Percentiles rank a stretch among this genome's conserved stretches.
Conservation (phyloP, 1,284 basidiomycete genomes). For the Wolfiporia cocos region DNA sequence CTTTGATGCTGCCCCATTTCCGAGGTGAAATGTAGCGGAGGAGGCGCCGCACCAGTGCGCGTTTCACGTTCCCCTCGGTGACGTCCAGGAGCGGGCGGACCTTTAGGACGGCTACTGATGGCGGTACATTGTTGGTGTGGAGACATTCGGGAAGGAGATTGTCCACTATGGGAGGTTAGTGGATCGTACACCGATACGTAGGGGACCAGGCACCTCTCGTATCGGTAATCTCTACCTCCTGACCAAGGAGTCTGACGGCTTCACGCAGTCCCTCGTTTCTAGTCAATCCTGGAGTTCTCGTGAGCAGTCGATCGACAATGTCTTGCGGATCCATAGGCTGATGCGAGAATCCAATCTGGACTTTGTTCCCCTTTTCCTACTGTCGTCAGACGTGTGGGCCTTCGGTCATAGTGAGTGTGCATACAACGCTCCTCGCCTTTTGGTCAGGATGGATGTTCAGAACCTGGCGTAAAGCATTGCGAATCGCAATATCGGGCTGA, state of each 20-base stretch:
- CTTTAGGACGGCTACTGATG: slow-evolving; percentile 45
- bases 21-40: slow-evolving; percentile 63
- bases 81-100: slow-evolving; percentile 28
- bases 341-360: no score
- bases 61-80: slow-evolving; percentile 31
- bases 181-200: no score
- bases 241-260: slow-evolving; percentile 10
- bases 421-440: no score
- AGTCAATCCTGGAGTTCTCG: slow-evolving; percentile 3
- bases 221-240: slow-evolving; percentile 16
- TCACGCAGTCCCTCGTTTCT: slow-evolving; percentile 9
- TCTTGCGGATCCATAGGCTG: no score
- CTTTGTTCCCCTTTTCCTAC: no score
- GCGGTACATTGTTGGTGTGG: slow-evolving; percentile 40
- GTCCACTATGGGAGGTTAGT: slow-evolving; percentile 14
- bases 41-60: slow-evolving; percentile 53
- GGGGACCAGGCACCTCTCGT: slow-evolving; percentile 20
- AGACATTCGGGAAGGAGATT: slow-evolving; percentile 27
- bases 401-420: no score
- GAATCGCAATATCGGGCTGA: slow-evolving; percentile 59
- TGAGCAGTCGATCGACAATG: no score
- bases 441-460: no score
- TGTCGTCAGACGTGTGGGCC: no score
- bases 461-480: slow-evolving; percentile 59
- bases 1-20: slow-evolving; percentile 64